phyloP scores from a whole-genome alignment of 352 stramenopile species.

The Pythium folliculosum region DNA sequence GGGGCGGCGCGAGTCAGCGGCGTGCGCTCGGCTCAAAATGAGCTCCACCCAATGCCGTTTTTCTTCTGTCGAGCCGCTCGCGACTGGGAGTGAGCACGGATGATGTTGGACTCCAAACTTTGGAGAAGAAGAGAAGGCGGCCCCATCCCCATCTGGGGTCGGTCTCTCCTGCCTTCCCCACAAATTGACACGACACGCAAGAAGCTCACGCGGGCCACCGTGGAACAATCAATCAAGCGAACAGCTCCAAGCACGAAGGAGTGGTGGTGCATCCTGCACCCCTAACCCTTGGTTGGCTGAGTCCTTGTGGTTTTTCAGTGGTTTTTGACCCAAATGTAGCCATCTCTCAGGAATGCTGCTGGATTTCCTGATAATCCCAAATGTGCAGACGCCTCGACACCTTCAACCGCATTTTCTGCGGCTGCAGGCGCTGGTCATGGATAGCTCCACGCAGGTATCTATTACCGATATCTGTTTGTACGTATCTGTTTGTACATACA shows the following conservation, averaged over 20 bases:
- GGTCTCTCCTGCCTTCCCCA: not conserved
- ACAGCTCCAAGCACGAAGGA: not conserved
- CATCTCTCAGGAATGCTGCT: too few relatives aligned
- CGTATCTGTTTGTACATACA: not conserved
- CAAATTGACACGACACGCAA: not conserved
- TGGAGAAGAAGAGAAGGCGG: not conserved
- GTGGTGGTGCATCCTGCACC: not conserved
- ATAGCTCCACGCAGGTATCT: too few relatives aligned
- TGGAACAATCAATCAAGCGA: slow-evolving; percentile 3
- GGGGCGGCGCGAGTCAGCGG: too few relatives aligned
- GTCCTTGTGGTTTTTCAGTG: slow-evolving; percentile 3
- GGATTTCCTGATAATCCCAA: too few relatives aligned
- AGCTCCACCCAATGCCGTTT: too few relatives aligned
- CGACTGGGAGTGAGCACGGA: not conserved
- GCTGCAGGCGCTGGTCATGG: too few relatives aligned
- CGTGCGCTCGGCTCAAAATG: not conserved
- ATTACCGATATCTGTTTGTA: not conserved
- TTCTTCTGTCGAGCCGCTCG: not conserved
- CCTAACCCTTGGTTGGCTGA: not conserved
- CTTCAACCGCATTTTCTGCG: too few relatives aligned
- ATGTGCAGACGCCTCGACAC: too few relatives aligned
- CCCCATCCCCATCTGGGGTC: slow-evolving; percentile 1
- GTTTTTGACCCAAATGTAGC: slow-evolving; percentile 6
- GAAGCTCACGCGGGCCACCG: not conserved
- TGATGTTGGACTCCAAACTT: not conserved